Evolutionary conservation across 2,329 filamentous ascomycete species (phyloP).

Genomic region (Hypoxylon sp.): DNA sequence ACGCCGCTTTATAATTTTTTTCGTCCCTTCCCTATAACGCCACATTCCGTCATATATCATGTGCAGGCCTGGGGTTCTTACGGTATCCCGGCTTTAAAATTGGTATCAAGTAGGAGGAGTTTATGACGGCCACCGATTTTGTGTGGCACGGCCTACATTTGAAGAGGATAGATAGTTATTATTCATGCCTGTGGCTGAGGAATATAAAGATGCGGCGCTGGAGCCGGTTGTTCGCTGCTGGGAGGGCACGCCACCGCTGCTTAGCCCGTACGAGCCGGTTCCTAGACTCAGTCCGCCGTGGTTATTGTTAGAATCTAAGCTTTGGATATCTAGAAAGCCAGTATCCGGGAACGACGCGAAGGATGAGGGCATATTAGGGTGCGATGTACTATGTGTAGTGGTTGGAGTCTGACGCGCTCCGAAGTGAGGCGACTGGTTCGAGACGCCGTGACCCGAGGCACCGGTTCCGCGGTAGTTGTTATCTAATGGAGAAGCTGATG

Average conservation of each 20-base stretch:
- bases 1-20: constrained; percentile 44
- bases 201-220: constrained; percentile 49
- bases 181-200: constrained; percentile 49
- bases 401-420: constrained; percentile 49
- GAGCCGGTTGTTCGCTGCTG: constrained; percentile 51
- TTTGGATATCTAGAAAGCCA: constrained; percentile 52
- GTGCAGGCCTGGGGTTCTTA: constrained; percentile 14
- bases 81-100: not conserved
- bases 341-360: constrained; percentile 52
- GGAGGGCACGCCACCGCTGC: constrained; percentile 45
- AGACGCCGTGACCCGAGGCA: constrained; percentile 47
- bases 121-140: constrained; percentile 51
- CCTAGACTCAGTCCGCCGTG: constrained; percentile 49
- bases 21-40: constrained; percentile 40
- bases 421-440: constrained; percentile 54
- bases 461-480: constrained; percentile 50
- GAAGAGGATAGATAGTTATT: constrained; percentile 48
- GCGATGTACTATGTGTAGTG: constrained; percentile 51
- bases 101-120: constrained; percentile 24
- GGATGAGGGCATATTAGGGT: constrained; percentile 49
- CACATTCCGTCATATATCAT: constrained; percentile 46
- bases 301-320: constrained; percentile 48
- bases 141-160: constrained; percentile 48
- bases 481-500: constrained; percentile 54
- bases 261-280: constrained; percentile 49